These are phyloP conservation scores for Mycotypha africana DNA, from an alignment of 371 early-diverging fungal species.

Conservation along the genomic window DNA sequence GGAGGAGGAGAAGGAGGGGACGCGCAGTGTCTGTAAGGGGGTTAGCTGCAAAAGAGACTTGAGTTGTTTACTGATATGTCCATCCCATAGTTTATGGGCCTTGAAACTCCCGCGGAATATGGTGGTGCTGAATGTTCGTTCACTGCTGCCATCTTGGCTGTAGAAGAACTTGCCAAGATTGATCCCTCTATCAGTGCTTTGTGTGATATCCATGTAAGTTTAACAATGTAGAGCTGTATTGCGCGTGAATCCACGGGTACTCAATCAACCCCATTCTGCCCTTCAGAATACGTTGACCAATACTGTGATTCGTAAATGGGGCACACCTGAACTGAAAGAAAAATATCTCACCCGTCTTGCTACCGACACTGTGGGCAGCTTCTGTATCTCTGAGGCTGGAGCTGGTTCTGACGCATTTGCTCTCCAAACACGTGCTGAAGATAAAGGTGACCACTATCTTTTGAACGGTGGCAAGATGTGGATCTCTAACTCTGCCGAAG, in stretches of 20 bases:
- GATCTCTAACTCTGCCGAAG: conserved; percentile 85
- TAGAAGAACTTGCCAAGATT: conserved; percentile 95
- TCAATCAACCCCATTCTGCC: no score
- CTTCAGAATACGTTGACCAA: conserved; percentile 88
- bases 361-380: conserved; percentile 85
- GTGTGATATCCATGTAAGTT: conserved; percentile 88
- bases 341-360: conserved; percentile 87
- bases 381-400: conserved; percentile 92
- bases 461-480: conserved; percentile 93
- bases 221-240: no score
- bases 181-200: conserved; percentile 90
- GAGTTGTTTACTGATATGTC: not conserved
- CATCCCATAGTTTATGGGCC: conserved; percentile 96
- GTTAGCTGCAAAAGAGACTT: no score
- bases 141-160: conserved; percentile 82
- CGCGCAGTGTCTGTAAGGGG: no score
- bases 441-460: conserved; percentile 88
- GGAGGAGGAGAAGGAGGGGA: no score
- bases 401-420: conserved; percentile 97
- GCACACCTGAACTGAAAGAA: conserved; percentile 62
- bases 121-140: conserved; percentile 89
- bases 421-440: conserved; percentile 88
- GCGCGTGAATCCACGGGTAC: no score
- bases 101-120: conserved; percentile 80
- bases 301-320: conserved; percentile 89